Base-by-base conservation (phyloP, 768 basidiomycete species). In the Lanmaoa pseudosensibilis region DNA sequence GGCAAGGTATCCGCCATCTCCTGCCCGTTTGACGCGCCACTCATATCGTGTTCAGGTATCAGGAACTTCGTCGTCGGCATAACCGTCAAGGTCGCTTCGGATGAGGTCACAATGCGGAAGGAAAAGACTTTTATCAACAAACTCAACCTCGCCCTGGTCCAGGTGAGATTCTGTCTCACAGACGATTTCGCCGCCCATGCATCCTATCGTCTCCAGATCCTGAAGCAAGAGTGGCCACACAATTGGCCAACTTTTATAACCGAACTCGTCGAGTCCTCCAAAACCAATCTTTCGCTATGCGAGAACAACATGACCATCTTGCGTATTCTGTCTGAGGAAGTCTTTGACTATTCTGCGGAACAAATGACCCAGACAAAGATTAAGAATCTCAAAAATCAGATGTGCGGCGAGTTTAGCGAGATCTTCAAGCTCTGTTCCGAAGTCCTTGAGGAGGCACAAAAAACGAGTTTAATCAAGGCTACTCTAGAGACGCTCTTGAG, bases 301-400 rank as follows among this genome's bases (percentile, higher is more conserved):
- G 97, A 99, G 77, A 99, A 99, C 82, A 99, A 99, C 77, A 99
- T 99, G 97, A 84, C 94, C 73, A 98, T 99, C 70, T 81, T 98
- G 64, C 92, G 92, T 68, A 81, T 99, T 13, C 82, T 98, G n/a
- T 96, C 94, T 0, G 97, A 99, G 69, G 97, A 99, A 73, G 93
- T 99, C 56, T 99, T 99, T 68, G 97, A 99, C 73, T 99, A 89
- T 74, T 97, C 94, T 4, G 94, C 97, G 4, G 97, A 99, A 65
- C 93, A 96, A 73, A 90, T 99, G 94, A 98, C 95, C 0, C 94
- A 97, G 73, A 88, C 88, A 11, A 98, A 96, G 79, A 95, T 94
- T 64, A 98, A 97, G 76, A 90, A 92, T 63, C 79, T 99, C 53
- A 99, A 99, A 79, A 93, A 95, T 67, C 92, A 94, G 66, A 98